Evolutionary conservation across 441 rosid species (phyloP).

Genomic region (Aquilaria agallochum): DNA sequence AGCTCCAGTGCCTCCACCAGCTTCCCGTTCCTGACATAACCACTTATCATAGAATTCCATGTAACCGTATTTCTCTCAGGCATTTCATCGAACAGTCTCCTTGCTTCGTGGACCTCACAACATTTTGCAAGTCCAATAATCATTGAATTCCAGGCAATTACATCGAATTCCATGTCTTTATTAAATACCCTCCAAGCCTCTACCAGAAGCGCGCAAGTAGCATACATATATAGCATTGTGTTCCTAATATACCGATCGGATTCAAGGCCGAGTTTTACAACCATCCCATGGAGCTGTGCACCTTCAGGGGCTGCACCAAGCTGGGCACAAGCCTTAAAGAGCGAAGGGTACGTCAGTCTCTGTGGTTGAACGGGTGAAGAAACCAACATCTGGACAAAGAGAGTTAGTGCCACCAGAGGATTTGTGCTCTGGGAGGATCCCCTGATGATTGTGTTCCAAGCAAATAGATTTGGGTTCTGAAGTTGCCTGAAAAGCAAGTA

Average conservation of each 20-base stretch:
- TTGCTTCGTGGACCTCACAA: conserved; percentile 50
- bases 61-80: conserved; percentile 37
- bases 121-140: conserved; percentile 54
- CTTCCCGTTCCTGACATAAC: conserved; percentile 60
- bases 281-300: conserved; percentile 65
- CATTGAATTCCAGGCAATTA: conserved; percentile 75
- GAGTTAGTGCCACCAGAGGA: conserved; percentile 48
- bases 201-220: conserved; percentile 44
- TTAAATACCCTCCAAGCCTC: conserved; percentile 49
- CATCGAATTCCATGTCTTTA: conserved; percentile 34
- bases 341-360: conserved; percentile 74
- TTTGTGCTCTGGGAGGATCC: conserved; percentile 65
- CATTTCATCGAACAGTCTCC: conserved; percentile 53
- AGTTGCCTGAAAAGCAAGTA: conserved; percentile 46
- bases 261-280: conserved; percentile 58
- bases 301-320: conserved; percentile 52
- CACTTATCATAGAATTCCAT: conserved; percentile 79
- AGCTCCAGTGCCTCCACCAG: conserved; percentile 58
- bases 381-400: conserved; percentile 54
- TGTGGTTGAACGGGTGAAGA: conserved; percentile 44
- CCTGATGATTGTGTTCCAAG: conserved; percentile 77
- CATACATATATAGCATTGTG: conserved; percentile 60
- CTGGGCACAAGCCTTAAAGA: conserved; percentile 65
- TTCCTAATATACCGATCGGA: conserved; percentile 54
- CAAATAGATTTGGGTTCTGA: conserved; percentile 48